Evolutionary conservation across 1,284 basidiomycete genomes (phyloP), one percentile per base, ranked within the genome.

Genomic region (Leucoagaricus sp.): DNA sequence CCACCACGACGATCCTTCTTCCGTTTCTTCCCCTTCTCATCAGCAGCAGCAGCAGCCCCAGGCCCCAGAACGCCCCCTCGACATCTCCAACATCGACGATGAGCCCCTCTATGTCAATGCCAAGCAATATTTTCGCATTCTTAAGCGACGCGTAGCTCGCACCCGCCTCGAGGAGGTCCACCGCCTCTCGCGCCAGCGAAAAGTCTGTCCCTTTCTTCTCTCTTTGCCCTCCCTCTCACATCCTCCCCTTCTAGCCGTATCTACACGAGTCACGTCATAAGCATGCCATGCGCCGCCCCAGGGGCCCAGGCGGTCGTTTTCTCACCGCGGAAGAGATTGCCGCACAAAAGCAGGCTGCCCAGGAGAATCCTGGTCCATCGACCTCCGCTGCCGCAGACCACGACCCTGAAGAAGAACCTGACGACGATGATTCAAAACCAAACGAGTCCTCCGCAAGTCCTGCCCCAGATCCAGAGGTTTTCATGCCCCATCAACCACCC

Each of bases 71-170:
- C 53, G 45, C 13, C 36, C 44, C 6, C 53, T 47, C 19, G 54
- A 55, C 25, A 29, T 54, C 33, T 33, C 31, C 31, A 33, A 33
- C 31, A 33, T 33, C 65, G 94, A 96, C 74, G 94, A 97, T 65
- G 94, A 97, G 69, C 95, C 95, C 26, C 84, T 97, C 63, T 96
- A 96, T 75, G 96, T 98, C 61, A 98, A 98, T 67, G 95, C 95
- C 49, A 98, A 98, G 72, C 95, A 98, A 75, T 98, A 97, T 72
- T 93, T 95, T 67, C 90, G 96, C 65, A 98, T 98, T 68, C 82
- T 98, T 69, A 97, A 97, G 77, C 83, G 95, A 59, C 83, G 95
- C 54, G 83, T 91, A 62, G 94, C 94, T 6, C 78, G 95, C 38
- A 92, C 93, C 1, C 80, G 96, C 29, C 79, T 97, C 49, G 94